A percentile compares a stretch with the other conserved stretches of the same genome.
Evolutionary conservation across 495 filamentous ascomycete genomes (phyloP).

Genomic region (Penicillium subrubescens): DNA sequence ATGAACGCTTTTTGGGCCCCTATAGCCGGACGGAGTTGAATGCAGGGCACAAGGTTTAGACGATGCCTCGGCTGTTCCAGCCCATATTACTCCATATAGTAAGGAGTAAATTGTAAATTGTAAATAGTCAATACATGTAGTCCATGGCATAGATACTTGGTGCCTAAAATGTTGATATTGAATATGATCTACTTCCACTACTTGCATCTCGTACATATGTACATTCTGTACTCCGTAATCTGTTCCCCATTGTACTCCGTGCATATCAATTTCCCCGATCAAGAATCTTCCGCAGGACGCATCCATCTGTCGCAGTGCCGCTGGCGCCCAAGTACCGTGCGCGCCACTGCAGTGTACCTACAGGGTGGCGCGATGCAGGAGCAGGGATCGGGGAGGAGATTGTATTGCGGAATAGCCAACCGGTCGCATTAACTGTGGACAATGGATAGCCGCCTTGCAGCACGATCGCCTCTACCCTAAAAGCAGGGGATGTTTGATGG

Average conservation of each 20-base stretch:
- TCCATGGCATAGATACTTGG: not conserved
- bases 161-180: not conserved
- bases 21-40: not conserved
- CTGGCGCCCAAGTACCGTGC: conserved; percentile 6
- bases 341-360: conserved; percentile 1
- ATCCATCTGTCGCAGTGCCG: not conserved
- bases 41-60: not conserved
- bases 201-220: not conserved
- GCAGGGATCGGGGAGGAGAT: conserved; percentile 3
- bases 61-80: conserved; percentile 1
- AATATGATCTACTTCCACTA: not conserved
- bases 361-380: conserved; percentile 12
- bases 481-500: not conserved
- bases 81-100: not conserved
- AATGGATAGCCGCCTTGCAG: conserved; percentile 4
- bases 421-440: conserved; percentile 2
- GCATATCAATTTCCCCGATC: not conserved
- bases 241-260: not conserved
- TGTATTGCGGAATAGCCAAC: not conserved
- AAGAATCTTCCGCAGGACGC: not conserved
- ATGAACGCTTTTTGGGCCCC: conserved; percentile 28
- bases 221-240: not conserved
- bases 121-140: not conserved
- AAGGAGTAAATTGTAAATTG: not conserved
- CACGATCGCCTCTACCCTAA: not conserved